Evolutionary conservation across 208 protist species (phyloP).

Genomic region (Trypanosoma caninum): DNA sequence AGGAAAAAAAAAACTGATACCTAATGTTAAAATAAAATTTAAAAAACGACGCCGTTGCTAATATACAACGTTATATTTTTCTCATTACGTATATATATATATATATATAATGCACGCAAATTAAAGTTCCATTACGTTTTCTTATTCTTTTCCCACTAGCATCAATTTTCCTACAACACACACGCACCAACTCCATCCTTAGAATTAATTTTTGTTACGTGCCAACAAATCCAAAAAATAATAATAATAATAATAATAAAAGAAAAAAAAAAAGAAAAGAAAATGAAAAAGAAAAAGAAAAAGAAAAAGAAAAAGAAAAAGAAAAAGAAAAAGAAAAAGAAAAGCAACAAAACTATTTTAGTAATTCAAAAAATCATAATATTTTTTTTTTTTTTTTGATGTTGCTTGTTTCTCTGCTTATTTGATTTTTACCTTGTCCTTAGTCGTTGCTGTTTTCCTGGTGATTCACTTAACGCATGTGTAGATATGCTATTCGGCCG

Average conservation of each 20-base stretch:
- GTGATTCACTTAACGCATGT: neutral
- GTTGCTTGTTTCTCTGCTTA: neutral
- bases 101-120: too few species aligned
- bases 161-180: too few species aligned
- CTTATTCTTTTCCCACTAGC: too few species aligned
- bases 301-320: neutral
- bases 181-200: too few species aligned
- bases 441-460: too few species aligned
- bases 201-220: neutral
- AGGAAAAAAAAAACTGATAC: too few species aligned
- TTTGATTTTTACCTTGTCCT: neutral
- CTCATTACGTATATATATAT: neutral
- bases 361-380: too few species aligned
- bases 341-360: neutral
- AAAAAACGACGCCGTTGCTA: too few species aligned
- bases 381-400: too few species aligned
- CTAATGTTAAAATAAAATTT: too few species aligned
- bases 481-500: constrained; percentile 48
- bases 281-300: neutral
- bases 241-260: constrained; percentile 1
- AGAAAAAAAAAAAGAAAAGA: constrained; percentile 1
- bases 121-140: too few species aligned
- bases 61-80: too few species aligned
- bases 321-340: neutral
- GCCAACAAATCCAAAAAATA: neutral